Evolutionary conservation across 2,329 filamentous ascomycete species (phyloP).

Genomic region (Aureobasidium namibiae): DNA sequence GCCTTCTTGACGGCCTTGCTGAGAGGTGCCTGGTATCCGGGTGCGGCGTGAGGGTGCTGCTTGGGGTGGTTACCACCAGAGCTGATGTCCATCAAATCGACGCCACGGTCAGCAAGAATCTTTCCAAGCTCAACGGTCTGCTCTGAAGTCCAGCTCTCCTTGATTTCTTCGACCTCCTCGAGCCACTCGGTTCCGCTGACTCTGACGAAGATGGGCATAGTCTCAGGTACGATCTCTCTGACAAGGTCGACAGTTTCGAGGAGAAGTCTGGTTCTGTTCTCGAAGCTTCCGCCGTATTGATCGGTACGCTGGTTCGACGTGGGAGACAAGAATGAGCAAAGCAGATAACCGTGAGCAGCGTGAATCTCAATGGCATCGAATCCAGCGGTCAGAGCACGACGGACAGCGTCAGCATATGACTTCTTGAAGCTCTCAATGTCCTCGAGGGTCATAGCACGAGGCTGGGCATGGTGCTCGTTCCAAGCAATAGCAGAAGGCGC

Average conservation of each 20-base stretch:
- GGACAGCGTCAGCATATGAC: slow-evolving; percentile 55
- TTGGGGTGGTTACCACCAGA: slow-evolving; percentile 60
- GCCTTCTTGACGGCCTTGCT: slow-evolving; percentile 64
- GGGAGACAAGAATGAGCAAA: slow-evolving; percentile 62
- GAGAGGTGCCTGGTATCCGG: slow-evolving; percentile 67
- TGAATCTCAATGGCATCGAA: slow-evolving; percentile 77
- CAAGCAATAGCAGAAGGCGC: slow-evolving; percentile 55
- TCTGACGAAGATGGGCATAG: slow-evolving; percentile 65
- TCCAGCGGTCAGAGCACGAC: slow-evolving; percentile 48
- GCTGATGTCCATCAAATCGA: slow-evolving; percentile 79
- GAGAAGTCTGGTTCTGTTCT: slow-evolving; percentile 61
- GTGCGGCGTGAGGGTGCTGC: slow-evolving; percentile 48
- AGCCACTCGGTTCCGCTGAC: slow-evolving; percentile 72
- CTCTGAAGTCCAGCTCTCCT: slow-evolving; percentile 58
- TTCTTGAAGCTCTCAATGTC: slow-evolving; percentile 61
- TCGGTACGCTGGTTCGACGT: slow-evolving; percentile 62
- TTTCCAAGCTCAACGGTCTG: slow-evolving; percentile 57
- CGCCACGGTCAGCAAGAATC: slow-evolving; percentile 61
- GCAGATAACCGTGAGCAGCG: slow-evolving; percentile 69
- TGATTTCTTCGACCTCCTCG: slow-evolving; percentile 47
- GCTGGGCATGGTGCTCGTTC: slow-evolving; percentile 51
- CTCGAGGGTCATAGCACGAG: slow-evolving; percentile 58
- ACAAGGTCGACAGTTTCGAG: slow-evolving; percentile 59
- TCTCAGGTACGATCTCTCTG: slow-evolving; percentile 53
- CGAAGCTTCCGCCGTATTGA: slow-evolving; percentile 59